Percentiles rank a stretch among this genome's conserved stretches.
These are phyloP conservation scores for Emmonsia crescens DNA, from an alignment of 2,329 filamentous ascomycete species.

Conservation along the genomic window DNA sequence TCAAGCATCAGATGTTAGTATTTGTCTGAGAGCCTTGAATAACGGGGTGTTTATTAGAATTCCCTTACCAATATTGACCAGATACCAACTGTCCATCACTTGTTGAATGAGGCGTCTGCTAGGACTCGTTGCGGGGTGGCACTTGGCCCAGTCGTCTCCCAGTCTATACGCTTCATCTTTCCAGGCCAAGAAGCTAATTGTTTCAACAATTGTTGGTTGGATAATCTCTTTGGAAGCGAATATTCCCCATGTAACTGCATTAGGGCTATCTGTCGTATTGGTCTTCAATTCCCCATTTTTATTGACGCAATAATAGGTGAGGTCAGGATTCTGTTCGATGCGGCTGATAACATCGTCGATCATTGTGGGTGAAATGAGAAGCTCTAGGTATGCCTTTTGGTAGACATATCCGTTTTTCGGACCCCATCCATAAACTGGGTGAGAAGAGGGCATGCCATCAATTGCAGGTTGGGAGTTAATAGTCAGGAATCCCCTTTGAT, in stretches of 20 bases:
- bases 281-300: conserved; percentile 71
- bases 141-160: conserved; percentile 87
- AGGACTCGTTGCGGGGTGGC: conserved; percentile 64
- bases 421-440: conserved; percentile 87
- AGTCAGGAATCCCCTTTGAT: conserved; percentile 76
- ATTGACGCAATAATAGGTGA: conserved; percentile 92
- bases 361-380: conserved; percentile 71
- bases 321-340: conserved; percentile 64
- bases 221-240: conserved; percentile 98
- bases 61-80: conserved; percentile 81
- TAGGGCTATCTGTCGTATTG: conserved; percentile 75
- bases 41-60: neutral
- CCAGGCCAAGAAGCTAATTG: conserved; percentile 94
- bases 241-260: conserved; percentile 98
- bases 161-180: conserved; percentile 94
- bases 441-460: conserved; percentile 75
- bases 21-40: neutral
- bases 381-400: conserved; percentile 93
- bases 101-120: conserved; percentile 70
- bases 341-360: conserved; percentile 66
- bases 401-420: conserved; percentile 93
- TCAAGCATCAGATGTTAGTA: conserved; percentile 15
- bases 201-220: conserved; percentile 99
- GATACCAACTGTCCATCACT: conserved; percentile 82
- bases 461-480: conserved; percentile 97